Evolutionary conservation across 2,329 filamentous ascomycete genomes (phyloP).

Genomic region (Diaporthe citrichinensis): DNA sequence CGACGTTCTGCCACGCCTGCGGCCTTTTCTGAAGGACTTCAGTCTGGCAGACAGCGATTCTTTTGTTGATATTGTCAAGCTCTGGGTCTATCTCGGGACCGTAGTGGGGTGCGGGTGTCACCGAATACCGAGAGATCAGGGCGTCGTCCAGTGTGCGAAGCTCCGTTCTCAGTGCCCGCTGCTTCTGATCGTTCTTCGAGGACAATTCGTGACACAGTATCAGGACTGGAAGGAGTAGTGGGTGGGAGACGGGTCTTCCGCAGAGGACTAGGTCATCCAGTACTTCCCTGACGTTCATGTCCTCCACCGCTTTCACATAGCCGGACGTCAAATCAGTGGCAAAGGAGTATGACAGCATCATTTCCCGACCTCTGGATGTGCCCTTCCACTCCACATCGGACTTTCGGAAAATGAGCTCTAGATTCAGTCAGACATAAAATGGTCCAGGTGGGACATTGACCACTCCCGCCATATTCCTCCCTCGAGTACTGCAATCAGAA

Average conservation of each 20-base stretch:
- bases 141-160: slow-evolving; percentile 49
- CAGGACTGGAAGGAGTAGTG: slow-evolving; percentile 51
- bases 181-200: slow-evolving; percentile 48
- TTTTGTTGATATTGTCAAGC: slow-evolving; percentile 49
- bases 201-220: slow-evolving; percentile 48
- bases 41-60: slow-evolving; percentile 50
- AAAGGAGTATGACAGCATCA: slow-evolving; percentile 51
- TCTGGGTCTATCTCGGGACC: slow-evolving; percentile 45
- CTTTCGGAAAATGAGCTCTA: slow-evolving; percentile 54
- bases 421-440: fast-evolving
- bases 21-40: slow-evolving; percentile 52
- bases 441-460: fast-evolving
- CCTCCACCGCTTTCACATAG: slow-evolving; percentile 50
- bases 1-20: slow-evolving; percentile 49
- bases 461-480: too few species aligned
- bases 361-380: slow-evolving; percentile 51
- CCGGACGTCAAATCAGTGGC: slow-evolving; percentile 49
- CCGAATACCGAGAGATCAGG: slow-evolving; percentile 47
- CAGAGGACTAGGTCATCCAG: slow-evolving; percentile 49
- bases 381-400: slow-evolving; percentile 50
- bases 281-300: slow-evolving; percentile 45
- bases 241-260: slow-evolving; percentile 48
- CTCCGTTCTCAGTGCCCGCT: slow-evolving; percentile 48
- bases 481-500: background rate
- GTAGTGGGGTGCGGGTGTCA: slow-evolving; percentile 42